phyloP scores from a whole-genome alignment of 202 grass and related monocot genomes.

The Digitaria exilis region DNA sequence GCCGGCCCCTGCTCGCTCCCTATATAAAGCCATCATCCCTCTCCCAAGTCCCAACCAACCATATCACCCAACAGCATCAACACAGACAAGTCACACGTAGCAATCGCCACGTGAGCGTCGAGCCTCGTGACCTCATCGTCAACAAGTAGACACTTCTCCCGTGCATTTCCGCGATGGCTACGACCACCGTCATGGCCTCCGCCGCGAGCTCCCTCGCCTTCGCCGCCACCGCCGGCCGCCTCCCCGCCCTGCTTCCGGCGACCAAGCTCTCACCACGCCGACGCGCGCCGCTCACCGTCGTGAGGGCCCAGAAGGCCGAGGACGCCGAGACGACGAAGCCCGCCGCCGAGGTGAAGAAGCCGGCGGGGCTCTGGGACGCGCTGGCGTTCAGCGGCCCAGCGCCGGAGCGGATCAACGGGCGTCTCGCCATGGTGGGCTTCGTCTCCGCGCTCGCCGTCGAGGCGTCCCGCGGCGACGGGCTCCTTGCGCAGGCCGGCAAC shows the following conservation, averaged over 20 bases:
- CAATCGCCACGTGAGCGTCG: too few species aligned
- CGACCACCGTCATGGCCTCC: conserved; percentile 13
- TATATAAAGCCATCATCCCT: not conserved
- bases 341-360: not conserved
- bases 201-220: not conserved
- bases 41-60: not conserved
- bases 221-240: not conserved
- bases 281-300: not conserved
- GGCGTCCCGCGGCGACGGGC: conserved; percentile 32
- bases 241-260: not conserved
- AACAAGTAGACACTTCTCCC: too few species aligned
- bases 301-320: conserved; percentile 19
- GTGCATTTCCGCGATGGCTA: not conserved
- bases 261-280: not conserved
- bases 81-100: not conserved
- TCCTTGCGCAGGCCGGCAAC: conserved; percentile 37
- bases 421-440: conserved; percentile 63
- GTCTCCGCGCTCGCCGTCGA: conserved; percentile 51
- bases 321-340: not conserved
- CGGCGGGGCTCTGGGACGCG: conserved; percentile 27
- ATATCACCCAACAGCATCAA: not conserved
- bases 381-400: conserved; percentile 58
- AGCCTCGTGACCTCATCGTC: too few species aligned
- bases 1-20: not conserved
- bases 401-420: conserved; percentile 60